These are phyloP conservation scores for Monosporascus sp. DNA, from an alignment of 2,329 filamentous ascomycete species.

Conservation along the genomic window DNA sequence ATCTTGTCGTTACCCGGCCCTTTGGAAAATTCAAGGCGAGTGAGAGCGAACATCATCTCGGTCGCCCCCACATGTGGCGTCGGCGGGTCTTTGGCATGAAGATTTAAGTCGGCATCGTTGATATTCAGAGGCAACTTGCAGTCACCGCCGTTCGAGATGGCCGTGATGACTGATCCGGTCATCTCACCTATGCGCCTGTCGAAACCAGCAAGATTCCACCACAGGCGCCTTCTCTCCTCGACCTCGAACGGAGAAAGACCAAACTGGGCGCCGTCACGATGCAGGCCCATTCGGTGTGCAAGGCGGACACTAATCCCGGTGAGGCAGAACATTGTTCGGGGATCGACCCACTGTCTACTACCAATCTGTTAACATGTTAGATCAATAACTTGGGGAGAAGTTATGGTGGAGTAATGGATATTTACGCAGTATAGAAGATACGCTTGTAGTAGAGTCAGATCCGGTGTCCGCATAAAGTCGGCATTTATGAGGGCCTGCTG, in stretches of 20 bases:
- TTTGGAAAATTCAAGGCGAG: conserved; percentile 52
- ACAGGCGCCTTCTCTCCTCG: conserved; percentile 65
- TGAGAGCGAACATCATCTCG: conserved; percentile 56
- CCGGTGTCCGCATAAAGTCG: conserved; percentile 60
- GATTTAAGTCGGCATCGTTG: conserved; percentile 55
- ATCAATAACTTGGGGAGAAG: conserved; percentile 2
- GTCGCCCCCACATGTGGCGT: conserved; percentile 45
- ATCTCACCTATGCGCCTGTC: conserved; percentile 66
- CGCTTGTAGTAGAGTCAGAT: conserved; percentile 62
- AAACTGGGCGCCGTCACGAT: conserved; percentile 54
- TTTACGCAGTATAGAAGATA: conserved; percentile 61
- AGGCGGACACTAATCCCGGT: conserved; percentile 62
- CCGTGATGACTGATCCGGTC: conserved; percentile 52
- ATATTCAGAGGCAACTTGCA: conserved; percentile 56
- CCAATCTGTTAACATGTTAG: conserved; percentile 41
- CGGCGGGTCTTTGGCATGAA: conserved; percentile 51
- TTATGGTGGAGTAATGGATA: conserved; percentile 2
- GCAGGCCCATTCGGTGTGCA: conserved; percentile 63
- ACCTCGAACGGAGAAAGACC: conserved; percentile 53
- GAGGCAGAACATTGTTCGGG: conserved; percentile 54
- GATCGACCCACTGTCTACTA: conserved; percentile 54
- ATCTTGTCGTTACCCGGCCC: conserved; percentile 46
- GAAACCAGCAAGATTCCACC: conserved; percentile 67
- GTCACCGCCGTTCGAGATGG: conserved; percentile 47
- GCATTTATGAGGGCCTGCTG: conserved; percentile 63